phyloP scores from a whole-genome alignment of 2,329 filamentous ascomycete species.

The Moelleriella libera region DNA sequence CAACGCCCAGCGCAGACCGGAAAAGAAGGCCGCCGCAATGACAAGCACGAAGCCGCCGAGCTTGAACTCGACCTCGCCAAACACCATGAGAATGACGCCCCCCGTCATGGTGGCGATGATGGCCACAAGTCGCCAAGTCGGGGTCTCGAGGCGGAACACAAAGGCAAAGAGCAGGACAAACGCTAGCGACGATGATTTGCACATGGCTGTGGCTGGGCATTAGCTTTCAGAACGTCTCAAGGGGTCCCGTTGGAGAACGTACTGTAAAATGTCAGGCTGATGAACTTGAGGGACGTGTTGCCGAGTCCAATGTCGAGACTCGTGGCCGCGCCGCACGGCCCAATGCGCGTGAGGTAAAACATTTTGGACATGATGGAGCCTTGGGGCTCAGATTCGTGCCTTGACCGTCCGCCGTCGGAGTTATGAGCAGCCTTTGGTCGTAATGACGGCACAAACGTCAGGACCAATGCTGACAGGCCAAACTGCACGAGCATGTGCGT shows the following conservation, averaged over 20 bases:
- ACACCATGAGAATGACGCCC: slow-evolving; percentile 96
- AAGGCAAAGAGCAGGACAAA: slow-evolving; percentile 96
- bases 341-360: slow-evolving; percentile 87
- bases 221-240: slow-evolving; percentile 6
- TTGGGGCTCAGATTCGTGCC: slow-evolving; percentile 38
- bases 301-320: slow-evolving; percentile 92
- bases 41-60: slow-evolving; percentile 78
- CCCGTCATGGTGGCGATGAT: slow-evolving; percentile 88
- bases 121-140: slow-evolving; percentile 69
- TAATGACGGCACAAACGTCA: slow-evolving; percentile 71
- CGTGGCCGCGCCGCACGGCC: slow-evolving; percentile 82
- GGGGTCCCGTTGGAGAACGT: slow-evolving; percentile 16
- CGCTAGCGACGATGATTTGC: slow-evolving; percentile 89
- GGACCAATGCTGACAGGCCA: slow-evolving; percentile 57
- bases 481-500: slow-evolving; percentile 97
- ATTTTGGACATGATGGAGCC: slow-evolving; percentile 64
- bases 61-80: slow-evolving; percentile 84
- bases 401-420: slow-evolving; percentile 34
- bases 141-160: slow-evolving; percentile 77
- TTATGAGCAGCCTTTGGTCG: slow-evolving; percentile 46
- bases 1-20: slow-evolving; percentile 95
- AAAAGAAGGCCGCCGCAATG: slow-evolving; percentile 88
- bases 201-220: slow-evolving; percentile 54
- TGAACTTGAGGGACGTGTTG: slow-evolving; percentile 92
- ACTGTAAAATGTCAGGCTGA: slow-evolving; percentile 93